A percentile compares a stretch with the other conserved stretches of the same genome.
Conservation (phyloP, 257 asterid genomes). For the Orobanche coerulescens region DNA sequence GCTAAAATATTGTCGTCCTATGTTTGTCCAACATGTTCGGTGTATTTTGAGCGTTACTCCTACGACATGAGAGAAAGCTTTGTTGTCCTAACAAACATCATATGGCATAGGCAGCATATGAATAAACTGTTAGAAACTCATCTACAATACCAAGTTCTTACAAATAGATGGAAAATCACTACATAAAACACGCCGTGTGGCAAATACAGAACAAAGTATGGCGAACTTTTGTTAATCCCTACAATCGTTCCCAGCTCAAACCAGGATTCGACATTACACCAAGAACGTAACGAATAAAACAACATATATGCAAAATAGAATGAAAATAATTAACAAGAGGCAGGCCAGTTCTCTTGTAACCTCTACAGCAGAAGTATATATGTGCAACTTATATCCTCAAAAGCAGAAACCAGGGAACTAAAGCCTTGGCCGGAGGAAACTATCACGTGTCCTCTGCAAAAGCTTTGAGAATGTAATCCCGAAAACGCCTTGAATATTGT, state of each 20-base stretch:
- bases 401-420: not conserved
- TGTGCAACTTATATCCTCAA: not conserved
- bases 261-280: constrained; percentile 20
- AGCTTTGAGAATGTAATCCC: constrained; percentile 76
- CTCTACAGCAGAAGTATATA: not conserved
- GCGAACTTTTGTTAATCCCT: not conserved
- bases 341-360: constrained; percentile 3
- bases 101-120: not conserved
- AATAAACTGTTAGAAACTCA: not conserved
- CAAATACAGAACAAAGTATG: constrained; percentile 2
- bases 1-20: too few species aligned
- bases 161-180: not conserved
- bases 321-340: constrained; percentile 21
- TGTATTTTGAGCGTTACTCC: too few species aligned
- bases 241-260: constrained; percentile 20
- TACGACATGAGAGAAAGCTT: not conserved
- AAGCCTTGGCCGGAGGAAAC: not conserved
- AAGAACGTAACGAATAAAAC: constrained; percentile 4
- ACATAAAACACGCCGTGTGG: not conserved
- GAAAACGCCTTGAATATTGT: constrained; percentile 77
- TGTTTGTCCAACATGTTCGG: too few species aligned
- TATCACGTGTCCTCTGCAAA: constrained; percentile 73
- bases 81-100: not conserved
- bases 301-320: constrained; percentile 24
- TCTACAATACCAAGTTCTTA: constrained; percentile 3